phyloP scores from a whole-genome alignment of 345 rosid species.

The Arabis hirsuta region DNA sequence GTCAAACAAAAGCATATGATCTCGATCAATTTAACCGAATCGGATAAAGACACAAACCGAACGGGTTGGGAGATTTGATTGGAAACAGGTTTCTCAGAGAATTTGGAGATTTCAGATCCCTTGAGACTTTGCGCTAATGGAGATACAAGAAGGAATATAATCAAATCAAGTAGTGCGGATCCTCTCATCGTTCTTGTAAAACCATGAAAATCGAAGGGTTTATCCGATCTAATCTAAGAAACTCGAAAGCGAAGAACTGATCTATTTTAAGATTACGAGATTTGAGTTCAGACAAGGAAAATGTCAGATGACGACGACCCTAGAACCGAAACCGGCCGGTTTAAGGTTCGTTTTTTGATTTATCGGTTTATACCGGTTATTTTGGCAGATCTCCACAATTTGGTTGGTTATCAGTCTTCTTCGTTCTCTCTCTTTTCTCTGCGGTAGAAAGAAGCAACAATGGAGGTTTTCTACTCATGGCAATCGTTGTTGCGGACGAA shows the following conservation, averaged over 20 bases:
- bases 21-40: too few relatives aligned
- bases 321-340: conserved; percentile 1
- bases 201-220: conserved; percentile 36
- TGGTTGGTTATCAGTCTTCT: not conserved
- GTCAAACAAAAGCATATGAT: not conserved
- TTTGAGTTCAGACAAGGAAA: not conserved
- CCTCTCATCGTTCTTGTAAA: conserved; percentile 52
- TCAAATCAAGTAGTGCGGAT: conserved; percentile 45
- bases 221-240: conserved; percentile 20
- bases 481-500: conserved; percentile 61
- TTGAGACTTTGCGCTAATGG: conserved; percentile 44
- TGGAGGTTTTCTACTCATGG: conserved; percentile 70
- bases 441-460: conserved; percentile 33
- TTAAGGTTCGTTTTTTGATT: not conserved
- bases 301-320: not conserved
- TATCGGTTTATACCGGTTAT: conserved; percentile 1
- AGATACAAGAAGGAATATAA: conserved; percentile 45
- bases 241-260: not conserved
- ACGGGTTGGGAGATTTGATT: conserved; percentile 48
- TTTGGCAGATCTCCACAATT: not conserved
- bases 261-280: conserved; percentile 3
- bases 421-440: not conserved
- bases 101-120: conserved; percentile 49
- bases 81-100: conserved; percentile 47
- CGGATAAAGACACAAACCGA: conserved; percentile 44